Percentiles rank a stretch among this genome's conserved stretches.
phyloP scores from a whole-genome alignment of 208 protist genomes.

The Phytomonas serpens region DNA sequence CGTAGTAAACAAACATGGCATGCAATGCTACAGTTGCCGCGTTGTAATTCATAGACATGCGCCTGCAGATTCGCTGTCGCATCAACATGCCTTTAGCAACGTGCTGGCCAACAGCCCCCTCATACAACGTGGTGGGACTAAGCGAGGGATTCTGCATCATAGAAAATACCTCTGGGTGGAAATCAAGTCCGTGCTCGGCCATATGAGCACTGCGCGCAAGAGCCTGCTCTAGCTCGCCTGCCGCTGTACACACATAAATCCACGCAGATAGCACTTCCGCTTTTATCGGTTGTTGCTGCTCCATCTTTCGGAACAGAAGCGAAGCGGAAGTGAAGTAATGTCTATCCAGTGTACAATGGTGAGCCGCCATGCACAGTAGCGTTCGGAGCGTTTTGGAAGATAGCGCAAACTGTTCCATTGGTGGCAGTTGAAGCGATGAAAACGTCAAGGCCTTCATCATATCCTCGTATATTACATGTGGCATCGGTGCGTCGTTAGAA shows the following conservation, averaged over 20 bases:
- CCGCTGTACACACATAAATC: constrained; percentile 65
- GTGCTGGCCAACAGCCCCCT: constrained; percentile 16
- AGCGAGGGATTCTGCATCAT: constrained; percentile 71
- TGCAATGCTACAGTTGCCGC: constrained; percentile 43
- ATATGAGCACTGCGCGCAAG: constrained; percentile 41
- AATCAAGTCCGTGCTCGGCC: constrained; percentile 36
- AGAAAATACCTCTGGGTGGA: constrained; percentile 63
- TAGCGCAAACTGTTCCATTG: constrained; percentile 80
- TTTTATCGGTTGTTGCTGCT: constrained; percentile 65
- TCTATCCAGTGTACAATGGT: constrained; percentile 55
- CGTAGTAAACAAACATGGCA: constrained; percentile 78
- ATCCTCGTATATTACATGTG: constrained; percentile 84
- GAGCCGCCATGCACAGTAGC: constrained; percentile 57
- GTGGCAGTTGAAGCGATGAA: constrained; percentile 54
- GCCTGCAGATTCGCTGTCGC: constrained; percentile 53
- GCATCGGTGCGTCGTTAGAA: constrained; percentile 58
- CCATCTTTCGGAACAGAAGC: constrained; percentile 52
- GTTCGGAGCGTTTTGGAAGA: constrained; percentile 25
- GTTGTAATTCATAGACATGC: constrained; percentile 22
- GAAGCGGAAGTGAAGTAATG: constrained; percentile 67
- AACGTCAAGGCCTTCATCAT: constrained; percentile 80
- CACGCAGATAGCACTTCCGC: constrained; percentile 49
- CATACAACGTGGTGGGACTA: constrained; percentile 22
- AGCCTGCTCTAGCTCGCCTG: constrained; percentile 39
- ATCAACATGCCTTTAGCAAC: constrained; percentile 54